Evolutionary conservation across 352 stramenopile genomes (phyloP), one percentile per base, ranked within the genome.

Genomic region (Phytophthora pluvialis): DNA sequence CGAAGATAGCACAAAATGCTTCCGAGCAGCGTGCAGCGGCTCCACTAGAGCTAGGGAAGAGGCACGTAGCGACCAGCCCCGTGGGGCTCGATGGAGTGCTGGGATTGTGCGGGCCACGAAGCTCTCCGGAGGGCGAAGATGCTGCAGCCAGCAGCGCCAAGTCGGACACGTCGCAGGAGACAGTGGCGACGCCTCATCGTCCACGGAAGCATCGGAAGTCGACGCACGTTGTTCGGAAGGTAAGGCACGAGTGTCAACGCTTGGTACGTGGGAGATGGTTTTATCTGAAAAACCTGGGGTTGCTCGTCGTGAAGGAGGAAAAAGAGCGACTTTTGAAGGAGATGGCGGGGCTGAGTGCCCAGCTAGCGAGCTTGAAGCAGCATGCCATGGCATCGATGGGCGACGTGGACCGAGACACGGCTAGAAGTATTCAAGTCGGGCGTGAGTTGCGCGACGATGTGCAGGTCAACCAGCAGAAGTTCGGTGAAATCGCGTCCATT

Each of bases 251-350:
- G 35, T n/a, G 21, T 21, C 21, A 21, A 21, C 21, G 21, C 21
- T 21, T 21, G 21, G 21, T 21, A 21, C 21, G 21, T 21, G 21
- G 21, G 21, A 2, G 21, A 21, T 1, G 21, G 2, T 21, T 21
- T 21, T 21, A 21, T n/a, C 5, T 45, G 36, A 42, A 18, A 16
- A 25, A 16, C 7, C 13, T 32, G 53, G 16, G 18, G 5, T 33
- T 42, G 3, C 16, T 52, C 45, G 15, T 16, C 15, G 1, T 38
- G 45, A 40, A 74, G 67, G 70, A 79, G 53, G 70, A 81, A 35
- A 79, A 77, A 25, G 67, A 73, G 28, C 31, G 46, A 25, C 46
- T 81, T 26, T 13, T 71, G 15, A 53, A 64, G 33, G 67, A 81
- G 18, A 64, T 77, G 38, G 50, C 51, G 29, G 13, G 28, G 25